These are phyloP conservation scores for Colletotrichum sp. DNA, from an alignment of 2,329 filamentous ascomycete genomes.

Conservation along the genomic window DNA sequence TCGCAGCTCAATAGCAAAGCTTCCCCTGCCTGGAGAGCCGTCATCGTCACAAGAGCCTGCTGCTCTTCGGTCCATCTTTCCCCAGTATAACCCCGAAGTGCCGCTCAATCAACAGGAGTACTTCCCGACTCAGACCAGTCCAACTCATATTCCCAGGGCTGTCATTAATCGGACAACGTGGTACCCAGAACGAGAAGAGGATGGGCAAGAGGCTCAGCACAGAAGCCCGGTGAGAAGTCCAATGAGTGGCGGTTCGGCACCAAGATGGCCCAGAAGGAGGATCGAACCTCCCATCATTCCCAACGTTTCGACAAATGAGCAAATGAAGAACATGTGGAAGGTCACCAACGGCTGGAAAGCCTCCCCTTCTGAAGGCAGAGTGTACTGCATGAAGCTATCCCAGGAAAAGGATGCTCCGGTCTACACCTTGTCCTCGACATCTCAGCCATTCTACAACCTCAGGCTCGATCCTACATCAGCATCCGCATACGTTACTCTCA, in stretches of 20 bases:
- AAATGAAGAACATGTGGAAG: conserved; percentile 71
- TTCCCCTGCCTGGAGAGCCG: conserved; percentile 44
- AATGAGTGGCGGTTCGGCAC: neutral
- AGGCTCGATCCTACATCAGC: conserved; percentile 67
- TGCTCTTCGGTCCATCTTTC: conserved; percentile 75
- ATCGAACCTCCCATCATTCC: conserved; percentile 51
- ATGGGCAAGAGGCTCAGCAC: conserved; percentile 22
- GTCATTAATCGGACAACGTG: conserved; percentile 72
- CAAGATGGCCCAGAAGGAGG: conserved; percentile 28
- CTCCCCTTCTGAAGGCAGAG: conserved; percentile 60
- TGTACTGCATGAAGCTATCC: conserved; percentile 63
- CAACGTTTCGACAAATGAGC: conserved; percentile 60
- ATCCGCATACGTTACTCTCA: conserved; percentile 65
- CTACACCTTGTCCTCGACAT: conserved; percentile 67
- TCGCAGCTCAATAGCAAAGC: conserved; percentile 62
- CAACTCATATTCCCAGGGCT: conserved; percentile 66
- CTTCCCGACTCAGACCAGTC: conserved; percentile 69
- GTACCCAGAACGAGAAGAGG: conserved; percentile 39
- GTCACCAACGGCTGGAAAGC: conserved; percentile 74
- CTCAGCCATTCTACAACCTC: conserved; percentile 71
- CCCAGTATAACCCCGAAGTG: conserved; percentile 72
- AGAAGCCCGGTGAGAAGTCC: conserved; percentile 12
- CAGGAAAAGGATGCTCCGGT: conserved; percentile 66
- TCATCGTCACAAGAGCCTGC: conserved; percentile 28
- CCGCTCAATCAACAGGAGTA: conserved; percentile 73